Evolutionary conservation across 78 protist species (phyloP).

Genomic region (Trichosphaerium sp.): DNA sequence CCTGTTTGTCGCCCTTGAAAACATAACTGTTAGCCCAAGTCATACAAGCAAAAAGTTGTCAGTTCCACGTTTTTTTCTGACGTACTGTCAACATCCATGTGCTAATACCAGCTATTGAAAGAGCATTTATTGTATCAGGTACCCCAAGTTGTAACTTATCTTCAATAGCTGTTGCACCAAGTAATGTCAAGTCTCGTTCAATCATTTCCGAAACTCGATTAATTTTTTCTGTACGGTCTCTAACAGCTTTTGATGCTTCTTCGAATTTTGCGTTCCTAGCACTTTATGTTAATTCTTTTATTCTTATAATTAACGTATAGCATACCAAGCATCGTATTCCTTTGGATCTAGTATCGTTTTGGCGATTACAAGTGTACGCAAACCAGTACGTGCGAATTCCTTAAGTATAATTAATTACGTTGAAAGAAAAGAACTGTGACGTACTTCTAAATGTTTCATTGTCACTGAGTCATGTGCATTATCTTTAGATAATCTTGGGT

Average conservation of each 20-base stretch:
- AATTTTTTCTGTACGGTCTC: slow-evolving; percentile 49
- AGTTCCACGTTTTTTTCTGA: too few relatives aligned
- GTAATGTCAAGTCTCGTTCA: slow-evolving; percentile 25
- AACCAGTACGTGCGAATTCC: slow-evolving; percentile 58
- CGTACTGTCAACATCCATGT: slow-evolving; percentile 73
- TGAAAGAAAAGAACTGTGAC: neutral
- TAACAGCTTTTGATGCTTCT: slow-evolving; percentile 19
- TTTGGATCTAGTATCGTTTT: slow-evolving; percentile 9
- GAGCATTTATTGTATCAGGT: slow-evolving; percentile 45
- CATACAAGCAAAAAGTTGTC: too few relatives aligned
- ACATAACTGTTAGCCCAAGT: too few relatives aligned
- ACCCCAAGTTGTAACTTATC: slow-evolving; percentile 70
- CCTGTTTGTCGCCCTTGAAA: slow-evolving; percentile 96
- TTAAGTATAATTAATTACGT: slow-evolving; percentile 1
- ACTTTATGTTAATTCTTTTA: too few relatives aligned
- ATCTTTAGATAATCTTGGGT: slow-evolving; percentile 8
- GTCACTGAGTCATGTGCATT: slow-evolving; percentile 14
- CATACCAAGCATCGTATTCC: slow-evolving; percentile 39
- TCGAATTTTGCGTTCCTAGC: slow-evolving; percentile 1
- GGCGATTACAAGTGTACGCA: slow-evolving; percentile 81
- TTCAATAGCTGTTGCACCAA: slow-evolving; percentile 75
- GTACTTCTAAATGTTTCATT: neutral
- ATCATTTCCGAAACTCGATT: slow-evolving; percentile 56
- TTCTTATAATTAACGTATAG: too few relatives aligned
- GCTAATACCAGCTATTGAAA: slow-evolving; percentile 47